Evolutionary conservation across 1,139 yeast genomes (phyloP).

Genomic region (Pichia sp.): DNA sequence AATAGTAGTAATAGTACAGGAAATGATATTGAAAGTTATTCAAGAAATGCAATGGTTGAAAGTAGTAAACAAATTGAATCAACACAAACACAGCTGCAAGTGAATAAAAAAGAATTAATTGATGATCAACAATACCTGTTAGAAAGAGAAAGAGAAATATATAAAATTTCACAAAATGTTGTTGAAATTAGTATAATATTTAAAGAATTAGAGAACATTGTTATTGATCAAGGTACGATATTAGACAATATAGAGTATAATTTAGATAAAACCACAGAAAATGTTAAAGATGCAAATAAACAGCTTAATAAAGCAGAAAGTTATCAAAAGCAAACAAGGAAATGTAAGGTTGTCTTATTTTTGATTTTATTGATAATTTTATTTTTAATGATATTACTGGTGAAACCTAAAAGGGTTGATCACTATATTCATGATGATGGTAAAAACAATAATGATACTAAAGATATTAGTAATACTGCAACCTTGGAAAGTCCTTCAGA

Average conservation of each 20-base stretch:
- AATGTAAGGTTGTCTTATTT: conserved; percentile 79
- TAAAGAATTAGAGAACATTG: conserved; percentile 85
- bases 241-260: conserved; percentile 92
- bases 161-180: conserved; percentile 87
- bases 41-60: conserved; percentile 21
- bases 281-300: conserved; percentile 69
- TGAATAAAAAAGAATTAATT: conserved; percentile 24
- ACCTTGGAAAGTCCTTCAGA: background rate
- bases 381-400: conserved; percentile 60
- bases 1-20: conserved; percentile 4
- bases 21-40: conserved; percentile 18
- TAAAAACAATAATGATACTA: background rate
- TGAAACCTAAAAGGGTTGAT: conserved; percentile 45
- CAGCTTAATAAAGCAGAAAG: conserved; percentile 70
- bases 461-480: background rate
- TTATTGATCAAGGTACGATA: conserved; percentile 92
- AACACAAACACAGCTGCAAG: conserved; percentile 40
- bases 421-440: conserved; percentile 16
- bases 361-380: conserved; percentile 66
- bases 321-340: conserved; percentile 84
- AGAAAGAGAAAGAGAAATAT: conserved; percentile 83
- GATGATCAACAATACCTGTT: conserved; percentile 36
- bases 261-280: conserved; percentile 68
- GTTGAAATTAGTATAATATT: conserved; percentile 88
- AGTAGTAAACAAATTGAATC: conserved; percentile 37